These are phyloP conservation scores for Entophlyctis luteolus DNA, from an alignment of 192 early-diverging fungal species.

Conservation along the genomic window DNA sequence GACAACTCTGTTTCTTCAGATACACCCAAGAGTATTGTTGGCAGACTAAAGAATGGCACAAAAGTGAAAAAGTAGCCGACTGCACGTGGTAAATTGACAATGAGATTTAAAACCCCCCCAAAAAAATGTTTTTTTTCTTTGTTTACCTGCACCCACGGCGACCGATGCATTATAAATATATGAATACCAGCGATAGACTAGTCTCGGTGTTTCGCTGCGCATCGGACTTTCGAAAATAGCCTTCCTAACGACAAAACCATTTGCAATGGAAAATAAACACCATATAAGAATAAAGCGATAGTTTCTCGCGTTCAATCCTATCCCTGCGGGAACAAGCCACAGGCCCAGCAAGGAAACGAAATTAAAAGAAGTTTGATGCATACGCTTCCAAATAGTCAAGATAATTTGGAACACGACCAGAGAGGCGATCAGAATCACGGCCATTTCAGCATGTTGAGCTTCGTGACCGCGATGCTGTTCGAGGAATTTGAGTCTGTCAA, in stretches of 20 bases:
- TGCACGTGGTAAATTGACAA: not conserved
- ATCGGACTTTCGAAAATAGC: slow-evolving; percentile 42
- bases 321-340: slow-evolving; percentile 44
- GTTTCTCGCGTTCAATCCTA: slow-evolving; percentile 42
- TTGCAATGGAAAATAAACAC: slow-evolving; percentile 37
- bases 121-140: slow-evolving; percentile 27
- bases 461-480: slow-evolving; percentile 27
- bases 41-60: slow-evolving; percentile 44
- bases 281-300: slow-evolving; percentile 41
- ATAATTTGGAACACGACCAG: slow-evolving; percentile 46
- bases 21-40: slow-evolving; percentile 36
- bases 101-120: slow-evolving; percentile 2
- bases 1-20: slow-evolving; percentile 30
- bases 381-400: slow-evolving; percentile 46
- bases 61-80: slow-evolving; percentile 40
- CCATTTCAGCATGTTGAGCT: slow-evolving; percentile 46
- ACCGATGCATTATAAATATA: slow-evolving; percentile 40
- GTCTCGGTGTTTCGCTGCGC: slow-evolving; percentile 38
- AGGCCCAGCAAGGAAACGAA: slow-evolving; percentile 45
- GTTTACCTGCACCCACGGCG: slow-evolving; percentile 36
- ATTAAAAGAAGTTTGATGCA: slow-evolving; percentile 40
- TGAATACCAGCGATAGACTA: slow-evolving; percentile 51
- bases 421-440: slow-evolving; percentile 42
- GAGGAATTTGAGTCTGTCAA: slow-evolving; percentile 24
- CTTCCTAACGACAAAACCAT: slow-evolving; percentile 34